Evolutionary conservation across 2,329 filamentous ascomycete species (phyloP).

Genomic region (Zasmidium citrigriseum): DNA sequence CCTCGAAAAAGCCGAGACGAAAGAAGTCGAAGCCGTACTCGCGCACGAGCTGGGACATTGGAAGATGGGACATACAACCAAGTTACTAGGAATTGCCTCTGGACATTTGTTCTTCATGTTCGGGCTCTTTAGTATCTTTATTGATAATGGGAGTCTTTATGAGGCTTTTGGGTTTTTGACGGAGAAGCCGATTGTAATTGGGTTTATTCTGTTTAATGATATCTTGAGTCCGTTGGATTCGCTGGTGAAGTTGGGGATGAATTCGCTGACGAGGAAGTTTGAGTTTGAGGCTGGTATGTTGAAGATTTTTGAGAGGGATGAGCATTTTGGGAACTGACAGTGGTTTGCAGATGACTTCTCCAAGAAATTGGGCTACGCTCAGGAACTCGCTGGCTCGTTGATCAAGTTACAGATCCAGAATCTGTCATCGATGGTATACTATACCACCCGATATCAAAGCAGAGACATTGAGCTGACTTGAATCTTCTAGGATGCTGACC

Average conservation of each 20-base stretch:
- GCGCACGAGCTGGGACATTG: slow-evolving; percentile 97
- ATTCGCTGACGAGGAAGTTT: slow-evolving; percentile 88
- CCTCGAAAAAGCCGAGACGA: slow-evolving; percentile 88
- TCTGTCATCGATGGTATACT: slow-evolving; percentile 78
- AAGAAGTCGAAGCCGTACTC: slow-evolving; percentile 92
- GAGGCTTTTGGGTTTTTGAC: slow-evolving; percentile 83
- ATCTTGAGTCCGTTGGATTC: slow-evolving; percentile 93
- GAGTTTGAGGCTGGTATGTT: slow-evolving; percentile 84
- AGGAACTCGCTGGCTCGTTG: slow-evolving; percentile 80
- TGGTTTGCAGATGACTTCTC: slow-evolving; percentile 71
- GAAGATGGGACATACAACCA: slow-evolving; percentile 92
- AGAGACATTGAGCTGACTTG: too few relatives aligned
- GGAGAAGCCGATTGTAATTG: slow-evolving; percentile 88
- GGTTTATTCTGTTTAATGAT: slow-evolving; percentile 96
- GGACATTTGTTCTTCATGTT: slow-evolving; percentile 97
- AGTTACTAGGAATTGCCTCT: slow-evolving; percentile 78
- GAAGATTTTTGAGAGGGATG: slow-evolving; percentile 7
- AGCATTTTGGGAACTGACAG: slow-evolving; percentile 1
- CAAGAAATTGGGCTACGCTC: slow-evolving; percentile 76
- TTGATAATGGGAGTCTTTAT: slow-evolving; percentile 92
- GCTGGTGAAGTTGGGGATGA: slow-evolving; percentile 93
- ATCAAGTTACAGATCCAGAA: slow-evolving; percentile 99
- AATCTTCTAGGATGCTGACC: slow-evolving; percentile 76
- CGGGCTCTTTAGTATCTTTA: slow-evolving; percentile 92
- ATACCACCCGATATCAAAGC: background rate